Evolutionary conservation across 352 stramenopile genomes (phyloP).

Genomic region (Globisporangium apiculatum): DNA sequence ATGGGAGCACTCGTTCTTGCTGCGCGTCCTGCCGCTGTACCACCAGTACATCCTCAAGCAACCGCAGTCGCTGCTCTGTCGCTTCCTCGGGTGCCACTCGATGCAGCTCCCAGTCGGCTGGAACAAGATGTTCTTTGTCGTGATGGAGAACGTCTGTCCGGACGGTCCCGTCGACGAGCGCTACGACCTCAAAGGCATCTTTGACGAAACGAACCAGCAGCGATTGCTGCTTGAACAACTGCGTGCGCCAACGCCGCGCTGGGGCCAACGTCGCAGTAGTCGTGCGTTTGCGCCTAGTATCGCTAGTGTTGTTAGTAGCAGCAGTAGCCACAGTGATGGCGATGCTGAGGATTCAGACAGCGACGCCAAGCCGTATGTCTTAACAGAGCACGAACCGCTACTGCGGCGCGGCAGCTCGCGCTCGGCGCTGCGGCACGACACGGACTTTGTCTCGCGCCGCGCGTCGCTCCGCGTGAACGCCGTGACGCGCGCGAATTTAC

Average conservation of each 20-base stretch:
- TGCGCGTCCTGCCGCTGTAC: conserved; percentile 73
- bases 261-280: conserved; percentile 13
- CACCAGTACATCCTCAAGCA: conserved; percentile 84
- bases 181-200: conserved; percentile 83
- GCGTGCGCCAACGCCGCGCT: conserved; percentile 26
- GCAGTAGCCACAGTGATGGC: conserved; percentile 20
- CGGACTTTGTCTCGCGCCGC: conserved; percentile 66
- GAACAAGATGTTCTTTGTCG: conserved; percentile 89
- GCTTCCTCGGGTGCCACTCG: conserved; percentile 79
- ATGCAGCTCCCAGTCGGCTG: conserved; percentile 86
- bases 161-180: conserved; percentile 69
- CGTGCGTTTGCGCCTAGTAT: neutral
- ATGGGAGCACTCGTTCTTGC: conserved; percentile 77
- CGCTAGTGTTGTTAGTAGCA: conserved; percentile 7
- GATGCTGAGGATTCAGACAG: conserved; percentile 13
- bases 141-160: conserved; percentile 86
- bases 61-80: conserved; percentile 71
- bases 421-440: conserved; percentile 64
- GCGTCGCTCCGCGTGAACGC: conserved; percentile 66
- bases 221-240: conserved; percentile 23
- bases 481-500: conserved; percentile 59
- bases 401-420: conserved; percentile 45
- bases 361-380: conserved; percentile 5
- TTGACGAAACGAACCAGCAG: conserved; percentile 52
- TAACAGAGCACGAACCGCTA: conserved; percentile 30